Evolutionary conservation across 2,329 filamentous ascomycete genomes (phyloP).

Genomic region (Colletotrichum siamense): DNA sequence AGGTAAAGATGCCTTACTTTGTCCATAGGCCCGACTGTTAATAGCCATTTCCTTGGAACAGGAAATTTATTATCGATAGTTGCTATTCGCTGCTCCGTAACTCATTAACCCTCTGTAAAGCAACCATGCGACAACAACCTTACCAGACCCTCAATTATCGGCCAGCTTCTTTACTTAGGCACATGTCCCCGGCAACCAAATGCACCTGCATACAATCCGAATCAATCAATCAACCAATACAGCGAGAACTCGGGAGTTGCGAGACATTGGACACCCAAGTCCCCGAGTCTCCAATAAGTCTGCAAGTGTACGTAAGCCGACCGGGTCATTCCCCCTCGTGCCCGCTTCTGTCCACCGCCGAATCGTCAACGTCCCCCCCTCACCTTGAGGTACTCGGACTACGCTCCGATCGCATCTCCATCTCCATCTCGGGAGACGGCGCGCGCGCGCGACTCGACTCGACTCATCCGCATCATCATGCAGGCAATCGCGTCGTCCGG

Average conservation of each 20-base stretch:
- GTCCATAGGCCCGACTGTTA: constrained; percentile 9
- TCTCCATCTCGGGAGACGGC: constrained; percentile 8
- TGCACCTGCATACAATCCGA: neutral
- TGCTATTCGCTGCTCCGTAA: neutral
- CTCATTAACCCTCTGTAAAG: neutral
- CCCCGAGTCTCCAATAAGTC: neutral
- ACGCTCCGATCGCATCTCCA: constrained; percentile 20
- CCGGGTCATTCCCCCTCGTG: neutral
- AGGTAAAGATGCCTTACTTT: constrained; percentile 1
- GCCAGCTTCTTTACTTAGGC: neutral
- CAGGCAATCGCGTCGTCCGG: constrained; percentile 6
- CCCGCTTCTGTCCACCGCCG: constrained; percentile 6
- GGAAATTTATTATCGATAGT: constrained; percentile 3
- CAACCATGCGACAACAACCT: neutral
- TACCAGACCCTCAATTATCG: neutral
- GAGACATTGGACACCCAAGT: neutral
- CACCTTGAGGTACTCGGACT: neutral
- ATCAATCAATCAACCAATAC: neutral
- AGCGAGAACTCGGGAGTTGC: neutral
- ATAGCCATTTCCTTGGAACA: constrained; percentile 3
- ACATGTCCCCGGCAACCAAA: neutral
- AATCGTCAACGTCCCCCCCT: neutral
- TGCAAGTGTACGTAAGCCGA: neutral
- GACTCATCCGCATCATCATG: constrained; percentile 6
- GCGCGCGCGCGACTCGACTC: constrained; percentile 4